Percentiles rank a stretch among this genome's conserved stretches.
phyloP scores from a whole-genome alignment of 345 rosid species.

The Eutrema yunnanense region DNA sequence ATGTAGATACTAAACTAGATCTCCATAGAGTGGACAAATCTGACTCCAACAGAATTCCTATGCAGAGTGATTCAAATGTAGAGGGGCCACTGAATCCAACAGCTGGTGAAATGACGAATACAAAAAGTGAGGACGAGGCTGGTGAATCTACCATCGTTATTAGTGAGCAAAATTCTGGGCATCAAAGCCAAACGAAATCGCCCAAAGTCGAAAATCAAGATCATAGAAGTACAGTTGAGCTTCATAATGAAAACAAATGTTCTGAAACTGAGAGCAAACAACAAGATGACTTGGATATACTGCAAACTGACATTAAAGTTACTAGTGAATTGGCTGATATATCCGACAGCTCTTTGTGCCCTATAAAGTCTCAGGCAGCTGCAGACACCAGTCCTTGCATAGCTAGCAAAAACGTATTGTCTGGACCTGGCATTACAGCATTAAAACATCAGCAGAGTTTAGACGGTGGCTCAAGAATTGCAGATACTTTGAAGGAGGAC shows the following conservation, averaged over 20 bases:
- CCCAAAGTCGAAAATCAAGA: constrained; percentile 5
- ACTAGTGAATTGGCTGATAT: constrained; percentile 22
- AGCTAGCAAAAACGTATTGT: constrained; percentile 37
- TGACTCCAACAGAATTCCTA: constrained; percentile 32
- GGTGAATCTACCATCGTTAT: constrained; percentile 16
- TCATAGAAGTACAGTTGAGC: constrained; percentile 29
- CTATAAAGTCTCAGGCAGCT: constrained; percentile 29
- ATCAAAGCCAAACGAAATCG: constrained; percentile 6
- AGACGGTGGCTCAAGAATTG: constrained; percentile 28
- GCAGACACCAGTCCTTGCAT: constrained; percentile 25
- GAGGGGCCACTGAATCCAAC: constrained; percentile 33
- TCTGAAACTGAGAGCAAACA: constrained; percentile 33
- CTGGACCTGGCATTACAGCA: constrained; percentile 27
- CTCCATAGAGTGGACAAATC: constrained; percentile 33
- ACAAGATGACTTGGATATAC: constrained; percentile 29
- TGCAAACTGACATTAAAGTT: constrained; percentile 33
- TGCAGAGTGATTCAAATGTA: constrained; percentile 30
- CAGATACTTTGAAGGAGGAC: constrained; percentile 64
- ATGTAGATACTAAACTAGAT: constrained; percentile 46
- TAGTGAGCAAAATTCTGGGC: constrained; percentile 18
- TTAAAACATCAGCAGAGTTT: constrained; percentile 38
- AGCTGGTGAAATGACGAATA: constrained; percentile 37
- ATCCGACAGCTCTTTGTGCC: constrained; percentile 15
- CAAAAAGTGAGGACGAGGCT: constrained; percentile 35
- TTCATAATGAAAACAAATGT: constrained; percentile 35